Conservation (phyloP, 176 grass and related monocot species). For the Puya raimondii region DNA sequence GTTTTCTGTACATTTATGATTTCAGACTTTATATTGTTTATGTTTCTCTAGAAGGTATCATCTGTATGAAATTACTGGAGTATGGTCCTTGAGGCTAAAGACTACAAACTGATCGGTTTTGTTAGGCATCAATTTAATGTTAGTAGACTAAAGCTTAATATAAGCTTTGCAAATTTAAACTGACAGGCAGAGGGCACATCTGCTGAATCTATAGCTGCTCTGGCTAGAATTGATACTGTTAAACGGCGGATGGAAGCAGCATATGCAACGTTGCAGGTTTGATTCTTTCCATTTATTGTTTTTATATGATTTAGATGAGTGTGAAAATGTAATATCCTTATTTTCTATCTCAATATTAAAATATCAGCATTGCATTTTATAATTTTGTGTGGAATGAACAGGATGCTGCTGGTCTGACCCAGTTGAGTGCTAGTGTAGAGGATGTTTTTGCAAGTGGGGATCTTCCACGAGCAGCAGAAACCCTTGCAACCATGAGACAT, state of each 20-base stretch:
- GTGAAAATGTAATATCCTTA: not conserved
- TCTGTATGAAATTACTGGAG: not conserved
- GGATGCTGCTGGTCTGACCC: constrained; percentile 95
- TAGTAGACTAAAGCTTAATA: not conserved
- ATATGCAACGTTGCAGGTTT: constrained; percentile 86
- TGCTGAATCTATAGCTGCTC: constrained; percentile 85
- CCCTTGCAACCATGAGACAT: constrained; percentile 96
- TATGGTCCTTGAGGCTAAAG: not conserved
- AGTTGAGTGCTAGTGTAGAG: constrained; percentile 91
- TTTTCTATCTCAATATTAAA: not conserved
- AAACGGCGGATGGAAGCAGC: constrained; percentile 96
- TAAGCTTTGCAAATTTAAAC: constrained; percentile 6
- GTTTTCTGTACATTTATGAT: not conserved
- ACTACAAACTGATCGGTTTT: not conserved
- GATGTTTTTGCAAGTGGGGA: constrained; percentile 99
- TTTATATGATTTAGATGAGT: not conserved
- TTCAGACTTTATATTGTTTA: not conserved
- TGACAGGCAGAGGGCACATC: constrained; percentile 89
- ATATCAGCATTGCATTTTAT: constrained; percentile 12
- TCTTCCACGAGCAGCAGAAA: constrained; percentile 90
- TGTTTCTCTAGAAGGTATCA: not conserved
- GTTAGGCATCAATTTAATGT: not conserved
- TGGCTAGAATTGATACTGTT: constrained; percentile 83
- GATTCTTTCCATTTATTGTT: constrained; percentile 1
- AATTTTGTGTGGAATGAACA: constrained; percentile 21